Evolutionary conservation across 2,329 filamentous ascomycete genomes (phyloP).

Genomic region (Aureobasidium leucospermi): DNA sequence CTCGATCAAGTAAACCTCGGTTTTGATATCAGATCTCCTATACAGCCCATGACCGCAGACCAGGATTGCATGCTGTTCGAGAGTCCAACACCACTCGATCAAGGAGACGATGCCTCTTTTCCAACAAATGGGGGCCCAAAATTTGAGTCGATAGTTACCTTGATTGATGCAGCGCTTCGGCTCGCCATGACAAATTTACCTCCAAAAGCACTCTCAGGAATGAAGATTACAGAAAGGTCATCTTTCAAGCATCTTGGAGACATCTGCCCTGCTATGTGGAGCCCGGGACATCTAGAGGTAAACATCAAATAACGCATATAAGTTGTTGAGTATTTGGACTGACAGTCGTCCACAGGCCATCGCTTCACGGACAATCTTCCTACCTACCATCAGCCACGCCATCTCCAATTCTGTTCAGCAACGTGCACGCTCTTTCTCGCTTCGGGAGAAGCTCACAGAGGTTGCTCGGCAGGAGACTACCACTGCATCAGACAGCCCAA

Average conservation of each 20-base stretch:
- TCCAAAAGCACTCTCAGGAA: slow-evolving; percentile 18
- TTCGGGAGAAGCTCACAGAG: slow-evolving; percentile 10
- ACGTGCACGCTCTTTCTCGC: slow-evolving; percentile 3
- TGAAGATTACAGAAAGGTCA: slow-evolving; percentile 28
- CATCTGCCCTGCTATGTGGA: slow-evolving; percentile 34
- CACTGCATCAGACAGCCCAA: not conserved
- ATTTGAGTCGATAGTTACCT: not conserved
- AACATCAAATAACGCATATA: too few species aligned
- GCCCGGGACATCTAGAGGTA: slow-evolving; percentile 30
- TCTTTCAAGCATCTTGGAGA: slow-evolving; percentile 29
- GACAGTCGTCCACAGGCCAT: slow-evolving; percentile 20
- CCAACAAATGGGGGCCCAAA: not conserved
- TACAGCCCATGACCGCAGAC: not conserved
- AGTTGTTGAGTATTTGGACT: too few species aligned
- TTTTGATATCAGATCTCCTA: slow-evolving; percentile 17
- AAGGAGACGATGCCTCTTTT: not conserved
- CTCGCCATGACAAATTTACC: slow-evolving; percentile 28
- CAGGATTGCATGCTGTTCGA: not conserved
- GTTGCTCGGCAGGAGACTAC: not conserved
- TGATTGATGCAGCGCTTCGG: slow-evolving; percentile 30
- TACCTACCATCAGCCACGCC: slow-evolving; percentile 34
- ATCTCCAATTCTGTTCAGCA: slow-evolving; percentile 17
- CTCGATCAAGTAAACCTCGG: slow-evolving; percentile 26
- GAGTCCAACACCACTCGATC: not conserved
- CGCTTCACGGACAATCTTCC: slow-evolving; percentile 28